phyloP scores from a whole-genome alignment of 306 rosid genomes.

The Trifolium pratense region DNA sequence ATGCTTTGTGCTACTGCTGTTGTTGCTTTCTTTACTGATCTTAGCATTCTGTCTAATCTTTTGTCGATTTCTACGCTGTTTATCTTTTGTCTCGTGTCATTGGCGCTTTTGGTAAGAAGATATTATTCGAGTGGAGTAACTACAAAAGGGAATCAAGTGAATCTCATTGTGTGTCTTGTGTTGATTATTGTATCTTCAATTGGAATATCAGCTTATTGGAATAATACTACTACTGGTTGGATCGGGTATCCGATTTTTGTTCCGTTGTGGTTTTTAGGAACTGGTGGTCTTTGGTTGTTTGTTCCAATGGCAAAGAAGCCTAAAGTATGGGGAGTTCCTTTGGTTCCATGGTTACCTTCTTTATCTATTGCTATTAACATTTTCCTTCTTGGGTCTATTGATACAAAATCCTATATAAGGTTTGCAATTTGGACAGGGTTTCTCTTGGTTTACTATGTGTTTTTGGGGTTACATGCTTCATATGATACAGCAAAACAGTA shows the following conservation, averaged over 20 bases:
- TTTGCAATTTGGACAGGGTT: constrained; percentile 43
- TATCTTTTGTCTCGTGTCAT: constrained; percentile 76
- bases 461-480: constrained; percentile 53
- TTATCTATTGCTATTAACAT: constrained; percentile 66
- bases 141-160: constrained; percentile 32
- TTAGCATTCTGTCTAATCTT: constrained; percentile 56
- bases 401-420: constrained; percentile 51
- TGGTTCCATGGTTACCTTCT: constrained; percentile 82
- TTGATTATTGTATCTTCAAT: constrained; percentile 56
- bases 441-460: constrained; percentile 40
- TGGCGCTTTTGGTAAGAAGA: constrained; percentile 71
- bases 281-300: constrained; percentile 48
- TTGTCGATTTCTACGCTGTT: constrained; percentile 77
- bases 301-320: constrained; percentile 75
- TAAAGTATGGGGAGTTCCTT: constrained; percentile 73
- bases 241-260: constrained; percentile 47
- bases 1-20: constrained; percentile 65
- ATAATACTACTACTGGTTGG: constrained; percentile 33
- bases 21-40: constrained; percentile 71
- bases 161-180: constrained; percentile 50
- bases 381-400: constrained; percentile 80
- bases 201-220: constrained; percentile 56
- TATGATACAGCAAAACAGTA: constrained; percentile 48
- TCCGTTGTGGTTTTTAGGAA: constrained; percentile 64
- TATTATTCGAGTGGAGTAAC: constrained; percentile 63